phyloP scores from a whole-genome alignment of 441 rosid species.

The Pelargonium fulgidum region DNA sequence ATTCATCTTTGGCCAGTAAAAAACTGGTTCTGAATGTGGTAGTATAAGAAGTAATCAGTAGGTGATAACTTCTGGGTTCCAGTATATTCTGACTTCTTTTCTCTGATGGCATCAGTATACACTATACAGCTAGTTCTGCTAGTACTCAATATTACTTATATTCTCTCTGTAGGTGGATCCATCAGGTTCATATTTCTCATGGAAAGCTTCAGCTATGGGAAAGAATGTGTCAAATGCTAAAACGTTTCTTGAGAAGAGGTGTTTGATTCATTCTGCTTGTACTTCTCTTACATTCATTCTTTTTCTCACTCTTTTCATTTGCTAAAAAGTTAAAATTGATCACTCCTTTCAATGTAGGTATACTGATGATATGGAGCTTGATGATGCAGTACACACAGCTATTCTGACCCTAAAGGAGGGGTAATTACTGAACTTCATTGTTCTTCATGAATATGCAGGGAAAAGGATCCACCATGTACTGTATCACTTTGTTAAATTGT shows the following conservation, averaged over 20 bases:
- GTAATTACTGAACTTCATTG: conserved; percentile 31
- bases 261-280: neutral
- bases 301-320: neutral
- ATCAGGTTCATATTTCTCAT: conserved; percentile 96
- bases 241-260: conserved; percentile 98
- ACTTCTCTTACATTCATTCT: neutral
- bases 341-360: conserved; percentile 37
- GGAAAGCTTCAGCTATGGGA: conserved; percentile 99
- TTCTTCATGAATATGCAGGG: neutral
- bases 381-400: conserved; percentile 98
- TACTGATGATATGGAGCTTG: conserved; percentile 98
- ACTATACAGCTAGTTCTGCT: neutral
- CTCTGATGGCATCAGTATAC: neutral
- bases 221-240: conserved; percentile 97
- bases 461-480: neutral
- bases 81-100: neutral
- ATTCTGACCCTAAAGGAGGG: conserved; percentile 94
- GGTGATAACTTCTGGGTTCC: too few relatives aligned
- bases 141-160: neutral
- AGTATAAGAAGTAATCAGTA: too few relatives aligned
- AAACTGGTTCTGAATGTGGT: too few relatives aligned
- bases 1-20: too few relatives aligned
- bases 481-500: neutral
- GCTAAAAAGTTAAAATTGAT: neutral
- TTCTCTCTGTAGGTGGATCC: conserved; percentile 72